A percentile compares a stretch with the other conserved stretches of the same genome.
These are phyloP conservation scores for Pseudognaphalium luteoalbum DNA, from an alignment of 129 eudicot genomes.

Conservation along the genomic window DNA sequence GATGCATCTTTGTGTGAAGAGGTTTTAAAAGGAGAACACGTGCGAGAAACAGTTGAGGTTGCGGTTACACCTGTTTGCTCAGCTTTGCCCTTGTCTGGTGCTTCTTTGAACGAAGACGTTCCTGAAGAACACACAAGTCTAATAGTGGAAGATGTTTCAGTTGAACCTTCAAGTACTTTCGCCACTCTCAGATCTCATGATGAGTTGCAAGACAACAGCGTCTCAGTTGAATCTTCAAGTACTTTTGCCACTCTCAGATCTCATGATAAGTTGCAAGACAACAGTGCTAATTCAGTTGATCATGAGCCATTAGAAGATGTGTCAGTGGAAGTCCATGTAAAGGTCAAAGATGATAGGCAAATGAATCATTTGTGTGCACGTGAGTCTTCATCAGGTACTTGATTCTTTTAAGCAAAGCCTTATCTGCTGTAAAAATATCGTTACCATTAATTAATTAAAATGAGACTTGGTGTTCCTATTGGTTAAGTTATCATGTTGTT, in stretches of 20 bases:
- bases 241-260: conserved; percentile 26
- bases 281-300: conserved; percentile 18
- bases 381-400: conserved; percentile 48
- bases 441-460: background rate
- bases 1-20: conserved; percentile 36
- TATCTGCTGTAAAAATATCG: too few relatives aligned
- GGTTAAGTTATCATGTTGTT: background rate
- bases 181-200: conserved; percentile 29
- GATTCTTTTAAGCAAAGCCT: background rate
- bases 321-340: conserved; percentile 30
- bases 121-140: conserved; percentile 3
- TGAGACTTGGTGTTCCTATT: background rate
- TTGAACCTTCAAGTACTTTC: background rate
- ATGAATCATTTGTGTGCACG: conserved; percentile 22
- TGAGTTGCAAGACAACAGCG: conserved; percentile 16
- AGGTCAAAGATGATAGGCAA: conserved; percentile 22
- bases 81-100: conserved; percentile 19
- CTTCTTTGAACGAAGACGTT: conserved; percentile 24
- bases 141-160: conserved; percentile 20
- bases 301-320: conserved; percentile 31
- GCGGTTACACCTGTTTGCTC: conserved; percentile 17
- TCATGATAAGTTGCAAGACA: conserved; percentile 21
- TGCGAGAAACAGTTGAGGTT: conserved; percentile 21
- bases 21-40: conserved; percentile 29
- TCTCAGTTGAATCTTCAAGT: too few relatives aligned